These are phyloP conservation scores for Gyrodon lividus DNA, from an alignment of 768 basidiomycete genomes.

Conservation along the genomic window DNA sequence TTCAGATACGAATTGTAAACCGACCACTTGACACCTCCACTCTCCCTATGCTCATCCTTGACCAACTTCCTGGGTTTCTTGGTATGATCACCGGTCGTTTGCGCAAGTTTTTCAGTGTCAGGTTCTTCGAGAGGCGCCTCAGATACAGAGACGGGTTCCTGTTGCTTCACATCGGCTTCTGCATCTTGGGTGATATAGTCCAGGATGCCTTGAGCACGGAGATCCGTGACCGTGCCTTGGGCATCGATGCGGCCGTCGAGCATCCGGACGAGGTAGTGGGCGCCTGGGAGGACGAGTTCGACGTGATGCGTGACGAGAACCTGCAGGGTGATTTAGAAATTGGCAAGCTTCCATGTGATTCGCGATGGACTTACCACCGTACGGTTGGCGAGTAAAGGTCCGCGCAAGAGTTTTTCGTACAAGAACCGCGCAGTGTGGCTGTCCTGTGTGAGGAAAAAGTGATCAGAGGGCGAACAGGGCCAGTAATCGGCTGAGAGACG, in stretches of 20 bases:
- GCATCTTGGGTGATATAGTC: constrained; percentile 58
- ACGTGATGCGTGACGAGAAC: constrained; percentile 82
- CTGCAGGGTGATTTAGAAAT: constrained; percentile 28
- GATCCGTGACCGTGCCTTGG: constrained; percentile 65
- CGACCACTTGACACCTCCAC: constrained; percentile 79
- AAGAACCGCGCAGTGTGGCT: constrained; percentile 65
- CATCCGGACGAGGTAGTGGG: constrained; percentile 73
- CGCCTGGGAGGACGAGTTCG: constrained; percentile 74
- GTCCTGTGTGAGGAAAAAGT: constrained; percentile 42
- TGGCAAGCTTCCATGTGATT: neutral
- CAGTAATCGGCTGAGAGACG: constrained; percentile 22
- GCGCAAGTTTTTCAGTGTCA: neutral
- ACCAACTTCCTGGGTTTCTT: constrained; percentile 74
- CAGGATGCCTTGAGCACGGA: constrained; percentile 59
- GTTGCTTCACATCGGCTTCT: constrained; percentile 47
- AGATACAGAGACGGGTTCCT: constrained; percentile 29
- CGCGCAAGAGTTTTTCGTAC: constrained; percentile 63
- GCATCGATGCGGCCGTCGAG: constrained; percentile 79
- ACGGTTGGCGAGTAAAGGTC: constrained; percentile 61
- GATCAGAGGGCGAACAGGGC: neutral
- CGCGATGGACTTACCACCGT: constrained; percentile 53
- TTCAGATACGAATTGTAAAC: constrained; percentile 68
- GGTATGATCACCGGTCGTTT: neutral
- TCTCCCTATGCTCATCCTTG: constrained; percentile 79
- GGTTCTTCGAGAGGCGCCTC: constrained; percentile 14